Percentiles rank a stretch among this genome's conserved stretches.
Evolutionary conservation across 2,329 filamentous ascomycete species (phyloP).

Genomic region (Colletotrichum orbiculare): DNA sequence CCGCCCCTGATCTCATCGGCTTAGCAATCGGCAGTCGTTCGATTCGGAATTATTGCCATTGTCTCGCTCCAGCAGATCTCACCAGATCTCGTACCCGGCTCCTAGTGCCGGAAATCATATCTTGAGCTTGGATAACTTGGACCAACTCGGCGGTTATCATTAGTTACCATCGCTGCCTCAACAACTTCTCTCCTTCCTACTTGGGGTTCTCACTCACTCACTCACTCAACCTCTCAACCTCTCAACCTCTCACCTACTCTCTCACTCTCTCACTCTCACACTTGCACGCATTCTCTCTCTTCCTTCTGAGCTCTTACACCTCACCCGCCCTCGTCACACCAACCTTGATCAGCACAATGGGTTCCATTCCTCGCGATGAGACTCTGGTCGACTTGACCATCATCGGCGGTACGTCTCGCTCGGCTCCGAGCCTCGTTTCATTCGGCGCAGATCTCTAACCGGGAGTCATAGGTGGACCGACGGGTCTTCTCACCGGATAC

Average conservation of each 20-base stretch:
- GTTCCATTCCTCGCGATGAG: conserved; percentile 32
- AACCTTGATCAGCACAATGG: conserved; percentile 17
- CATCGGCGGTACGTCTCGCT: conserved; percentile 46
- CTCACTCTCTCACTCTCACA: not conserved
- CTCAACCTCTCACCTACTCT: not conserved
- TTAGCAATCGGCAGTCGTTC: conserved; percentile 21
- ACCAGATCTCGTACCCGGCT: conserved; percentile 1
- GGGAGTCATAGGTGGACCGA: conserved; percentile 52
- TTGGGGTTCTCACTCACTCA: not conserved
- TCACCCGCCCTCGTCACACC: not conserved
- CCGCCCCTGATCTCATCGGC: conserved; percentile 14
- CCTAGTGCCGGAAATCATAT: conserved; percentile 1
- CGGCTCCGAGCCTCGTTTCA: conserved; percentile 3
- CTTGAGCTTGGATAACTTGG: not conserved
- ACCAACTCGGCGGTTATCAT: not conserved
- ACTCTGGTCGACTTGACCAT: conserved; percentile 48
- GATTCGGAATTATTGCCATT: conserved; percentile 2
- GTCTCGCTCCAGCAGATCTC: not conserved
- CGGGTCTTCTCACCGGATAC: conserved; percentile 57
- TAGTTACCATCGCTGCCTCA: no score
- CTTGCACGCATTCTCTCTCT: not conserved
- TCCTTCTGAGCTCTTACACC: not conserved
- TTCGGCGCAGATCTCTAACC: conserved; percentile 20
- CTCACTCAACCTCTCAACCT: not conserved
- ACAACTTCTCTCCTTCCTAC: not conserved